Conservation (phyloP, 495 filamentous ascomycete species). For the Lindgomyces ingoldianus region DNA sequence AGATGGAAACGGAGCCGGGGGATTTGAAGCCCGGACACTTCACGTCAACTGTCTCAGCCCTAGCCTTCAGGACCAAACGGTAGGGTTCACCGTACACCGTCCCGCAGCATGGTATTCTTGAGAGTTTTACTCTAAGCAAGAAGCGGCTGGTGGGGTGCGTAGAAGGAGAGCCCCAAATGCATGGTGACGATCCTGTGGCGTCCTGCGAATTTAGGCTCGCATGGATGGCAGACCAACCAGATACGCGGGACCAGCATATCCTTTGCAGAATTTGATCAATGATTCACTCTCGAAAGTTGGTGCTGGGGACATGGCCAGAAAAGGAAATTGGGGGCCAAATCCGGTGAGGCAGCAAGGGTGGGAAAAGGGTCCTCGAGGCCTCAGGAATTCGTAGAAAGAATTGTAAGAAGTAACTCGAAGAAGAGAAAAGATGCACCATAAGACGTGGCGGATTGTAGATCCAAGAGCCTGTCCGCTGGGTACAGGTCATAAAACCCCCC, state of each 20-base stretch:
- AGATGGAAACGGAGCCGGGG: slow-evolving; percentile 4
- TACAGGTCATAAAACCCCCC: slow-evolving; percentile 23
- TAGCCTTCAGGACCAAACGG: slow-evolving; percentile 9
- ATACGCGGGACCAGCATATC: slow-evolving; percentile 9
- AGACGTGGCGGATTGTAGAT: not conserved
- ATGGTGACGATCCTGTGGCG: slow-evolving; percentile 29
- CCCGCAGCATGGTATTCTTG: not conserved
- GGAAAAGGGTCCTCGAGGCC: not conserved
- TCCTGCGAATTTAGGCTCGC: slow-evolving; percentile 22
- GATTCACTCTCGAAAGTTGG: slow-evolving; percentile 1
- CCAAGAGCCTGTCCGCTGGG: slow-evolving; percentile 22
- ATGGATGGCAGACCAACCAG: slow-evolving; percentile 26
- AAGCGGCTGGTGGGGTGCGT: not conserved
- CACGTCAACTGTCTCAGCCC: slow-evolving; percentile 22
- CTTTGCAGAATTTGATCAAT: not conserved
- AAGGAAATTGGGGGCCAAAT: slow-evolving; percentile 33
- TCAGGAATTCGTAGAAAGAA: not conserved
- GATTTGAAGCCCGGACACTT: not conserved
- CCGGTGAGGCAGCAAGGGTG: slow-evolving; percentile 18
- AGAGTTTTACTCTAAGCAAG: not conserved
- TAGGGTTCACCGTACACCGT: slow-evolving; percentile 14
- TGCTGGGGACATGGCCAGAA: slow-evolving; percentile 2
- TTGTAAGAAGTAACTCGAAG: not conserved
- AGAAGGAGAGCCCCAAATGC: slow-evolving; percentile 9
- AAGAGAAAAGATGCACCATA: not conserved